A percentile compares a stretch with the other conserved stretches of the same genome.
Conservation (phyloP, 1,139 yeast species). For the Candida pseudocylindracea region DNA sequence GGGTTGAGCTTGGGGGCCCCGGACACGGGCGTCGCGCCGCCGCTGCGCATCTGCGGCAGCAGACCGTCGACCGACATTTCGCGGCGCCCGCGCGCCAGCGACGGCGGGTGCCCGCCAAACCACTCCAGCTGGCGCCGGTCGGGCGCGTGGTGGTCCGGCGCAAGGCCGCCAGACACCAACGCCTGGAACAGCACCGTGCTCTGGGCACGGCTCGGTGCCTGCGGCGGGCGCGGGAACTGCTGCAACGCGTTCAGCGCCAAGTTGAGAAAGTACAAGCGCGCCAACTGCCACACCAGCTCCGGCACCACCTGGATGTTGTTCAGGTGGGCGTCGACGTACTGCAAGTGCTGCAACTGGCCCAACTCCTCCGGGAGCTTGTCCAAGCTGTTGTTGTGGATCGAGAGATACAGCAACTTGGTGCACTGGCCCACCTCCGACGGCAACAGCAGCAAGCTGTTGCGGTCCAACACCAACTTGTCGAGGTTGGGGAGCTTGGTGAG, state of each 20-base stretch:
- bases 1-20: constrained; percentile 4
- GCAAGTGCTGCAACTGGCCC: constrained; percentile 35
- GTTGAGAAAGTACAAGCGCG: constrained; percentile 36
- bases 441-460: constrained; percentile 58
- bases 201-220: constrained; percentile 5
- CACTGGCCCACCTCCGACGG: constrained; percentile 51
- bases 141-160: background rate
- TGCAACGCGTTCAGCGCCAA: constrained; percentile 62
- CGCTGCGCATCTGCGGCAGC: too few species aligned
- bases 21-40: background rate
- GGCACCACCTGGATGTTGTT: constrained; percentile 64
- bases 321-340: constrained; percentile 60
- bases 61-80: too few species aligned
- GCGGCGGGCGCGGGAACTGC: constrained; percentile 37
- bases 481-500: constrained; percentile 39
- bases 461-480: constrained; percentile 58
- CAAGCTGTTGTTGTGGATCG: constrained; percentile 56
- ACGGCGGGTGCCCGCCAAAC: background rate
- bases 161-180: background rate
- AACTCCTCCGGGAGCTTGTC: constrained; percentile 52
- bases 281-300: constrained; percentile 42
- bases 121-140: background rate
- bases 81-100: background rate
- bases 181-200: constrained; percentile 8
- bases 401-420: constrained; percentile 35